A percentile compares a stretch with the other conserved stretches of the same genome.
Evolutionary conservation across 2,329 filamentous ascomycete species (phyloP).

Genomic region (Ceratocystis ficicola): DNA sequence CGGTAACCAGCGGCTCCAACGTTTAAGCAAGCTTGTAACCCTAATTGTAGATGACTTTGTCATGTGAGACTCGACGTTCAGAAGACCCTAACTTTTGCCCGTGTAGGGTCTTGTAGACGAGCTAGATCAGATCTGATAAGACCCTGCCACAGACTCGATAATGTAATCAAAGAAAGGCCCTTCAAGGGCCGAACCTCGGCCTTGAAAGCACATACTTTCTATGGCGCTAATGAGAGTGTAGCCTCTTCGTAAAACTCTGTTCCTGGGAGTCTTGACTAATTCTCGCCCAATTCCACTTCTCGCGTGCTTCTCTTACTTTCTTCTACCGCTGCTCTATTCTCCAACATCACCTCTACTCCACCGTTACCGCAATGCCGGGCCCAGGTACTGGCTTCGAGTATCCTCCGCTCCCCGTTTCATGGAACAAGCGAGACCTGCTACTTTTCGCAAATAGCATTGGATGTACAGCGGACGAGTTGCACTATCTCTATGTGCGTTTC

Average conservation of each 20-base stretch:
- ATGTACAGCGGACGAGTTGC: constrained; percentile 71
- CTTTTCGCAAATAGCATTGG: constrained; percentile 88
- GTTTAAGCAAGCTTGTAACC: too few relatives aligned
- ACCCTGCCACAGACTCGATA: neutral
- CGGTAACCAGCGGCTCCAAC: neutral
- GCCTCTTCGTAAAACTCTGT: neutral
- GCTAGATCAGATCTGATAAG: neutral
- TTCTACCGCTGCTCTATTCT: neutral
- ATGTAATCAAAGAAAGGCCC: neutral
- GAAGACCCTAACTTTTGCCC: neutral
- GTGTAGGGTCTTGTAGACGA: neutral
- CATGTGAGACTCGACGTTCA: neutral
- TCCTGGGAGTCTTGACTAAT: neutral
- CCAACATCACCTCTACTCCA: neutral
- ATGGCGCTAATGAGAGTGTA: neutral
- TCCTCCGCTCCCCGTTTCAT: constrained; percentile 61
- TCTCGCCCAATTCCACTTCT: neutral
- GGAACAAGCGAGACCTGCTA: constrained; percentile 77
- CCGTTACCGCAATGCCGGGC: constrained; percentile 28
- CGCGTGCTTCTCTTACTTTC: neutral
- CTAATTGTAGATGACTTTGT: too few relatives aligned
- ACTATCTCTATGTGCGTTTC: constrained; percentile 69
- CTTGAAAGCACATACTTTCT: neutral
- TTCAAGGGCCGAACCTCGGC: neutral
- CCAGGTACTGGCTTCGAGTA: constrained; percentile 66